Evolutionary conservation across 2,329 filamentous ascomycete genomes (phyloP), one percentile per base, ranked within the genome.

Genomic region (Zymoseptoria ardabiliae): DNA sequence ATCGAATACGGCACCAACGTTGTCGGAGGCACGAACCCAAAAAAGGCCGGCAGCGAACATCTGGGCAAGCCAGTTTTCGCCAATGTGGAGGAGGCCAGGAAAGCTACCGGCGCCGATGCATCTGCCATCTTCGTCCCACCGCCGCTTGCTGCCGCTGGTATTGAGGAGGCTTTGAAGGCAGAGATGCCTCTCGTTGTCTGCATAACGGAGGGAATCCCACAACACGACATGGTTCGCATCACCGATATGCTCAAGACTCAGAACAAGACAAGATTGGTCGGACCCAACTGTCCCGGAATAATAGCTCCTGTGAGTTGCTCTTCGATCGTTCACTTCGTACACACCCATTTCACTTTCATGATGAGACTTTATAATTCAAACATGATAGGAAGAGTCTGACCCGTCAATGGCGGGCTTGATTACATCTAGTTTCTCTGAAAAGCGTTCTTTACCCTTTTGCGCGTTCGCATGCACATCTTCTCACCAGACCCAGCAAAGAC

Each of bases 151-250:
- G 94, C 94, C 65, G 87, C 87, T 70, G 89, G 92, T 85, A 99
- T 99, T 70, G 93, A 97, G 80, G 94, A 99, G 81, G 94, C 94
- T 69, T 87, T 99, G 73, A 80, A 83, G 69, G 94, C 94, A 68
- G 94, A 99, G 80, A 87, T 99, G 61, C 90, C 91, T 66, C 86
- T 99, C 64, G 89, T 95, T 70, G 94, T 99, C 72, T 97, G 92
- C 77, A 97, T 97, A 73, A 97, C 93, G 62, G 93, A 97, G 83
- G 93, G 93, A 75, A 97, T 97, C 71, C 93, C 92, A 69, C 93
- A 97, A 79, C 91, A 97, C 78, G 92, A 99, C 81, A 99, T 99
- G 94, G 91, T 97, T 71, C 91, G 93, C 80, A 96, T 97, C 78
- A 97, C 94, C 76, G 86, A 91, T 77, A 96, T 97, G 77, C 85